Evolutionary conservation across 768 basidiomycete species (phyloP).

Genomic region (Melanogaster broomeanus): DNA sequence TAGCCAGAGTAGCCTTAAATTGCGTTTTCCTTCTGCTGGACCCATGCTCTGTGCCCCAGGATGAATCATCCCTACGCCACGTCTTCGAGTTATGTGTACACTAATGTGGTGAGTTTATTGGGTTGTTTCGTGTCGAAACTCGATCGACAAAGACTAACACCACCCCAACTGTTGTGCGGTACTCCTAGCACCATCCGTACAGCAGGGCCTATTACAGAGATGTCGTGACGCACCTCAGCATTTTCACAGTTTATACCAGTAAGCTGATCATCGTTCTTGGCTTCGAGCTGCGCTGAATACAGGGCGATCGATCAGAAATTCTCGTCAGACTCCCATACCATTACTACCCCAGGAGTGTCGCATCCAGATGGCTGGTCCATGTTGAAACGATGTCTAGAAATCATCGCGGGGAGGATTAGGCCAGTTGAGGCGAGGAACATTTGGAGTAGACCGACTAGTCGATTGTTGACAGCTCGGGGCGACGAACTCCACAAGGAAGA

Average conservation of each 20-base stretch:
- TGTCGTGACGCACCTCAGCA: conserved; percentile 13
- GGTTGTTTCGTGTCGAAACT: not conserved
- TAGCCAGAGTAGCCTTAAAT: too few species aligned
- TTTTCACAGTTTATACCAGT: conserved; percentile 31
- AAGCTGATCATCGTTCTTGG: not conserved
- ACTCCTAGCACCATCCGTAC: conserved; percentile 12
- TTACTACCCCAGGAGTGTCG: conserved; percentile 9
- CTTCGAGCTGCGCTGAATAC: not conserved
- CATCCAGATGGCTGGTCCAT: too few species aligned
- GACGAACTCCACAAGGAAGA: too few species aligned
- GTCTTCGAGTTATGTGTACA: conserved; percentile 28
- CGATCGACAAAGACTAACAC: not conserved
- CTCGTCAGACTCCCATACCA: conserved; percentile 22
- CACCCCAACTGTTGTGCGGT: not conserved
- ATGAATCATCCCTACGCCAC: conserved; percentile 34
- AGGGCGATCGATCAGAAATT: conserved; percentile 19
- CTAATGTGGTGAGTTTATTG: conserved; percentile 19
- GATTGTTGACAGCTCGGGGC: too few species aligned
- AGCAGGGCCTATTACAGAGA: not conserved
- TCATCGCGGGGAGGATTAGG: too few species aligned
- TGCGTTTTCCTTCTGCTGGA: not conserved
- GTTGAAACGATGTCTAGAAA: too few species aligned
- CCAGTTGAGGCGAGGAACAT: too few species aligned
- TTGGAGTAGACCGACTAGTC: too few species aligned
- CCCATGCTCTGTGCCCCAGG: conserved; percentile 22